These are phyloP conservation scores for Exophiala spinifera DNA, from an alignment of 2,329 filamentous ascomycete genomes.

Conservation along the genomic window DNA sequence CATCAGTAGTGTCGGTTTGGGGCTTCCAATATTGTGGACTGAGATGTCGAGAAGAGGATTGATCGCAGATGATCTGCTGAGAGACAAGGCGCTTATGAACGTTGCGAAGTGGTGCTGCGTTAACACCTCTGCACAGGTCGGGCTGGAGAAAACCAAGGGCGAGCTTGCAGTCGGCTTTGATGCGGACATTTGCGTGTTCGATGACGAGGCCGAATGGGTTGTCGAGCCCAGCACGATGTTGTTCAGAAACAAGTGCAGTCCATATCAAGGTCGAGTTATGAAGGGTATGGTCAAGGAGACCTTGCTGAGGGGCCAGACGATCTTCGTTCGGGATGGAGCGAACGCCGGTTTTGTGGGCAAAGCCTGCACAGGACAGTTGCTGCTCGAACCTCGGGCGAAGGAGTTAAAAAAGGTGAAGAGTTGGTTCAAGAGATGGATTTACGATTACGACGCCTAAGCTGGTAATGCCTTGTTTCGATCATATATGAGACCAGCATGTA, in stretches of 20 bases:
- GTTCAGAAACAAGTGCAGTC: conserved; percentile 89
- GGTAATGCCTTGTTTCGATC: not conserved
- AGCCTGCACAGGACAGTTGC: conserved; percentile 37
- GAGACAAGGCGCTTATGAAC: conserved; percentile 61
- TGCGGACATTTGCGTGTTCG: conserved; percentile 88
- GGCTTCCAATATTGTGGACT: conserved; percentile 85
- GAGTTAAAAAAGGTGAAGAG: conserved; percentile 24
- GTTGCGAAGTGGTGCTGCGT: conserved; percentile 81
- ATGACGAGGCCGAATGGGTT: conserved; percentile 74
- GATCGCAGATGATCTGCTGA: conserved; percentile 31
- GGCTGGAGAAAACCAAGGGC: conserved; percentile 77
- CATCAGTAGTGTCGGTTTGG: conserved; percentile 89
- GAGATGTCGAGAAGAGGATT: conserved; percentile 62
- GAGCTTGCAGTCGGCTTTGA: conserved; percentile 77
- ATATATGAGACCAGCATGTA: not conserved
- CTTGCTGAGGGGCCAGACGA: conserved; percentile 72
- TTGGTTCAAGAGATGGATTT: conserved; percentile 27
- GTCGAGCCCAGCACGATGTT: conserved; percentile 77
- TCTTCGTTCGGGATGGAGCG: conserved; percentile 68
- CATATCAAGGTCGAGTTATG: conserved; percentile 79
- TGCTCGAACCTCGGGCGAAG: conserved; percentile 36
- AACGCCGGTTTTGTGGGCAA: conserved; percentile 39
- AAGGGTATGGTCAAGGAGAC: conserved; percentile 78
- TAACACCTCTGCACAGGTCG: conserved; percentile 86
- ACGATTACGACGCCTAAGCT: conserved; percentile 21